phyloP scores from a whole-genome alignment of 306 rosid species.

The Vigna nakashimae region DNA sequence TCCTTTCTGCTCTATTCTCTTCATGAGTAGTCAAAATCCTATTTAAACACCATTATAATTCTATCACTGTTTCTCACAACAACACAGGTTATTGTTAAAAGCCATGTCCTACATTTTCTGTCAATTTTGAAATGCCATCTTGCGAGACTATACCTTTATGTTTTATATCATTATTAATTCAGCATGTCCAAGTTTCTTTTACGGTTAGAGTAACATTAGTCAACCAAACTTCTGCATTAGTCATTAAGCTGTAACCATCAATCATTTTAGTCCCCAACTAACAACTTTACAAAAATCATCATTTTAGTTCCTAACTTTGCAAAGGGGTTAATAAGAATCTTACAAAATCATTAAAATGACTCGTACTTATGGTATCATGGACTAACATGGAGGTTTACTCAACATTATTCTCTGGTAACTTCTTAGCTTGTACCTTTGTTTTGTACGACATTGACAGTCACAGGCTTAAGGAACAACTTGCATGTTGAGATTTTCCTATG shows the following conservation, averaged over 20 bases:
- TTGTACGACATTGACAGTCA: not conserved
- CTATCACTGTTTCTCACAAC: conserved; percentile 17
- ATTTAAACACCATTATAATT: conserved; percentile 31
- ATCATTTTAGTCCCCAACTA: not conserved
- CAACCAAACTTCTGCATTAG: not conserved
- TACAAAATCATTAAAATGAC: not conserved
- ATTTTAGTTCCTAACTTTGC: not conserved
- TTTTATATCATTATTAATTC: conserved; percentile 1
- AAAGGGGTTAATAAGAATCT: not conserved
- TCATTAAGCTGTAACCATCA: not conserved
- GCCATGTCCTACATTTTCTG: not conserved
- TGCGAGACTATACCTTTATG: not conserved
- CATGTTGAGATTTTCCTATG: not conserved
- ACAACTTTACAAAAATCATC: not conserved
- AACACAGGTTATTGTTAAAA: not conserved
- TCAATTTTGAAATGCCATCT: not conserved
- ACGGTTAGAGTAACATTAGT: not conserved
- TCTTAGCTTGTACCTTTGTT: not conserved
- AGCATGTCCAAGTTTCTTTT: not conserved
- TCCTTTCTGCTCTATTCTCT: conserved; percentile 36
- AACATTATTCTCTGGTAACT: too few relatives aligned
- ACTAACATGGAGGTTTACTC: not conserved
- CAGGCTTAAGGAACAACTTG: not conserved
- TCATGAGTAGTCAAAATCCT: conserved; percentile 40
- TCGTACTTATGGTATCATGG: not conserved